Conservation (phyloP, 2,329 filamentous ascomycete species). For the Colletotrichum sp. region DNA sequence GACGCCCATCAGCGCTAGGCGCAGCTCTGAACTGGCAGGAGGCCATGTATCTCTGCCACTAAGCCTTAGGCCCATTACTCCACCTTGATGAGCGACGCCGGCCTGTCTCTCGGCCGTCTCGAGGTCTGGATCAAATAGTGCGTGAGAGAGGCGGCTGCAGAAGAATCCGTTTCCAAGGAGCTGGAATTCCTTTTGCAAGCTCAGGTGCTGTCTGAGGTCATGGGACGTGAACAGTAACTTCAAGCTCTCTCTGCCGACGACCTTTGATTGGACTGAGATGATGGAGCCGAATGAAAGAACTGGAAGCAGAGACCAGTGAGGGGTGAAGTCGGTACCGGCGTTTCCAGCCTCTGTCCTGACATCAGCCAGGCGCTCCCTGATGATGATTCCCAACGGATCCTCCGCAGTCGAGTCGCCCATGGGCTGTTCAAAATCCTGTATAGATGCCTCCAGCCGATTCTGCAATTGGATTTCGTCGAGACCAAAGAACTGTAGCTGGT, state of each 20-base stretch:
- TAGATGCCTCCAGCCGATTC: slow-evolving; percentile 54
- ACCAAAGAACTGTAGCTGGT: slow-evolving; percentile 53
- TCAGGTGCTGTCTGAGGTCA: slow-evolving; percentile 73
- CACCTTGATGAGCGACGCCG: slow-evolving; percentile 72
- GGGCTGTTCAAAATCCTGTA: slow-evolving; percentile 48
- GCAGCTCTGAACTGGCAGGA: slow-evolving; percentile 91
- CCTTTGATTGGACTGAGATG: slow-evolving; percentile 73
- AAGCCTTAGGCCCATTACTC: slow-evolving; percentile 81
- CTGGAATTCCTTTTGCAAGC: slow-evolving; percentile 79
- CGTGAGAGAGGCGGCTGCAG: slow-evolving; percentile 77
- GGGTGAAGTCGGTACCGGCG: slow-evolving; percentile 41
- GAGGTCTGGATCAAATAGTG: slow-evolving; percentile 84
- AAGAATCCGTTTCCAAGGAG: slow-evolving; percentile 87
- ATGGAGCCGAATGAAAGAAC: slow-evolving; percentile 79
- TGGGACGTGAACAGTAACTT: slow-evolving; percentile 77
- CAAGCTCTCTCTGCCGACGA: slow-evolving; percentile 80
- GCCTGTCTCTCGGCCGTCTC: slow-evolving; percentile 77
- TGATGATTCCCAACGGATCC: slow-evolving; percentile 24
- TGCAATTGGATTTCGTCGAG: slow-evolving; percentile 52
- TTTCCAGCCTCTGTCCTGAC: slow-evolving; percentile 8
- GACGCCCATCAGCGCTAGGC: slow-evolving; percentile 85
- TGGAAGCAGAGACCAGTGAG: slow-evolving; percentile 65
- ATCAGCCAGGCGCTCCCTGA: slow-evolving; percentile 36
- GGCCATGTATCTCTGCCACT: slow-evolving; percentile 88
- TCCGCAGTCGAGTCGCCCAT: slow-evolving; percentile 24